Evolutionary conservation across 2,329 filamentous ascomycete species (phyloP).

Genomic region (Sporothrix inflata): DNA sequence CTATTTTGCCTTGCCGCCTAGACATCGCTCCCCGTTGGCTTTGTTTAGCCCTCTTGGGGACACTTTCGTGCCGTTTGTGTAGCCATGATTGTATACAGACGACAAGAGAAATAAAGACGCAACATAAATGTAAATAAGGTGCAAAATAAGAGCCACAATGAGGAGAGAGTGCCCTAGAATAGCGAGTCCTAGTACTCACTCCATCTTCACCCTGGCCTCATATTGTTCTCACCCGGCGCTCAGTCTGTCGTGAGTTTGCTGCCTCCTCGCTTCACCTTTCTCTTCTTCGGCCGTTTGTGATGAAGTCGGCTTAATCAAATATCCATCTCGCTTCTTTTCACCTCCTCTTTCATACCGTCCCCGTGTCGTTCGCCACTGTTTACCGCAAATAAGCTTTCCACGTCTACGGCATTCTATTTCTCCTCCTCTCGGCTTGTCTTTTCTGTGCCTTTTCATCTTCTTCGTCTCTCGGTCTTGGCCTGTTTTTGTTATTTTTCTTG

Average conservation of each 20-base stretch:
- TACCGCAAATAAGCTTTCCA: background rate
- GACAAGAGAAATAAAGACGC: background rate
- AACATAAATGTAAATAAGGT: background rate
- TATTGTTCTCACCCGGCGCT: background rate
- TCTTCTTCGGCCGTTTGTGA: background rate
- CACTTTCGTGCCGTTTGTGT: slow-evolving; percentile 16
- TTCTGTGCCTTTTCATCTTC: background rate
- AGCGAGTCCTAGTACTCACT: background rate
- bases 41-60: slow-evolving; percentile 7
- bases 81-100: background rate
- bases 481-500: background rate
- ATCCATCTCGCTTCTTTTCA: background rate
- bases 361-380: too few relatives aligned
- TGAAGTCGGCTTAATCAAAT: background rate
- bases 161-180: background rate
- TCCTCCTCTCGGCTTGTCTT: slow-evolving; percentile 2
- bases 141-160: background rate
- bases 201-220: background rate
- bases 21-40: background rate
- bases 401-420: slow-evolving; percentile 2
- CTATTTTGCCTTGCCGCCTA: slow-evolving; percentile 17
- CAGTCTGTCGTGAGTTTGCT: background rate
- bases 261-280: background rate
- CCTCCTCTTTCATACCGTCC: background rate
- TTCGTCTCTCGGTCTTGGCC: background rate